phyloP scores from a whole-genome alignment of 306 rosid species.

The Pyrus betulifolia region DNA sequence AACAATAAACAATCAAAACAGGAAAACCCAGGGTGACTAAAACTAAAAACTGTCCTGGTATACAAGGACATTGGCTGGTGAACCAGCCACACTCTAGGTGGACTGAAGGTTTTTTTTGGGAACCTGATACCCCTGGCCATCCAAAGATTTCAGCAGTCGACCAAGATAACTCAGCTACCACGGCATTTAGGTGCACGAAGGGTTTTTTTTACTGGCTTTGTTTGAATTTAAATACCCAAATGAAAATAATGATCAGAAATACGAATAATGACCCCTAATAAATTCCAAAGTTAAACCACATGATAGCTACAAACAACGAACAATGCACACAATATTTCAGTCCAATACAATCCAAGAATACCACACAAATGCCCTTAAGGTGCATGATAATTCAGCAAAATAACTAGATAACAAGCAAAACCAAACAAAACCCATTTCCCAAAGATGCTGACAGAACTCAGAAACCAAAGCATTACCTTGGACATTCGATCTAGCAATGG shows the following conservation, averaged over 20 bases:
- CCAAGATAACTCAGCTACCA: not conserved
- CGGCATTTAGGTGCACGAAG: not conserved
- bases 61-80: not conserved
- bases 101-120: not conserved
- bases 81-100: not conserved
- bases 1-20: not conserved
- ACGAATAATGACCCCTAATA: not conserved
- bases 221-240: not conserved
- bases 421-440: not conserved
- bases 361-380: not conserved
- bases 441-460: not conserved
- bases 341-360: not conserved
- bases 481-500: constrained; percentile 19
- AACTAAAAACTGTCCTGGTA: not conserved
- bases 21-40: not conserved
- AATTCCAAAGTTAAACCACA: not conserved
- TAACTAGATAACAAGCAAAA: not conserved
- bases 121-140: not conserved
- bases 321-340: not conserved
- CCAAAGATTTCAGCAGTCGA: not conserved
- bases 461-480: constrained; percentile 6
- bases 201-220: not conserved
- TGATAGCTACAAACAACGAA: not conserved
- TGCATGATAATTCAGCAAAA: not conserved
- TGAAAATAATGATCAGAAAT: not conserved